Percentiles rank a stretch among this genome's conserved stretches.
These are phyloP conservation scores for Furcasterigmium sp. DNA, from an alignment of 2,329 filamentous ascomycete species.

Conservation along the genomic window DNA sequence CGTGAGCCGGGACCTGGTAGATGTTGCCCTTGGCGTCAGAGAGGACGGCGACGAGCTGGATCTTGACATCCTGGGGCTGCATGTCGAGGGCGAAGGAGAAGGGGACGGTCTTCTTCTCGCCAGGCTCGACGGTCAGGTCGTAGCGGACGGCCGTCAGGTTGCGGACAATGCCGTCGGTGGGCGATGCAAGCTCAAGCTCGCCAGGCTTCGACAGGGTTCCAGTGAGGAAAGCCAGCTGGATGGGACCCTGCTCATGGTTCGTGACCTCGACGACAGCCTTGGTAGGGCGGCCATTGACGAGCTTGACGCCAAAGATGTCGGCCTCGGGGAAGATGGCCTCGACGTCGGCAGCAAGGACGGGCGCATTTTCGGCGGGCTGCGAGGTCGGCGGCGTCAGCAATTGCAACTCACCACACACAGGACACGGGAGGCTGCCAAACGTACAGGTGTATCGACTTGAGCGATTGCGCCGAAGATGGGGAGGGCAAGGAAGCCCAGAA, in stretches of 20 bases:
- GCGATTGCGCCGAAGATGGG: constrained; percentile 61
- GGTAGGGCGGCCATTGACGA: constrained; percentile 87
- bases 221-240: constrained; percentile 71
- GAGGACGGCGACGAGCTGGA: constrained; percentile 74
- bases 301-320: constrained; percentile 91
- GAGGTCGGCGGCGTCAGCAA: neutral
- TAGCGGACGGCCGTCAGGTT: constrained; percentile 81
- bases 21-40: constrained; percentile 59
- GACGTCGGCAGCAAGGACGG: constrained; percentile 55
- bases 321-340: constrained; percentile 59
- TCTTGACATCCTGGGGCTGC: constrained; percentile 81
- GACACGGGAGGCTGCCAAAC: constrained; percentile 21
- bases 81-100: constrained; percentile 88
- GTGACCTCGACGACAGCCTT: constrained; percentile 75
- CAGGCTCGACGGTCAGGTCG: constrained; percentile 66
- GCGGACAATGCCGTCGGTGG: constrained; percentile 58
- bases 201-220: constrained; percentile 63
- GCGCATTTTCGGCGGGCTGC: constrained; percentile 14
- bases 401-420: constrained; percentile 1
- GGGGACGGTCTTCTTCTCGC: constrained; percentile 69
- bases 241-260: constrained; percentile 74
- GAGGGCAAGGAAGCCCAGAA: constrained; percentile 66
- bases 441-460: constrained; percentile 45
- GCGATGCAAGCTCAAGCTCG: constrained; percentile 40
- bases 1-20: constrained; percentile 75